Evolutionary conservation across 2,329 filamentous ascomycete species (phyloP), one percentile per base, ranked within the genome.

Genomic region (Tolypocladium inflatum): DNA sequence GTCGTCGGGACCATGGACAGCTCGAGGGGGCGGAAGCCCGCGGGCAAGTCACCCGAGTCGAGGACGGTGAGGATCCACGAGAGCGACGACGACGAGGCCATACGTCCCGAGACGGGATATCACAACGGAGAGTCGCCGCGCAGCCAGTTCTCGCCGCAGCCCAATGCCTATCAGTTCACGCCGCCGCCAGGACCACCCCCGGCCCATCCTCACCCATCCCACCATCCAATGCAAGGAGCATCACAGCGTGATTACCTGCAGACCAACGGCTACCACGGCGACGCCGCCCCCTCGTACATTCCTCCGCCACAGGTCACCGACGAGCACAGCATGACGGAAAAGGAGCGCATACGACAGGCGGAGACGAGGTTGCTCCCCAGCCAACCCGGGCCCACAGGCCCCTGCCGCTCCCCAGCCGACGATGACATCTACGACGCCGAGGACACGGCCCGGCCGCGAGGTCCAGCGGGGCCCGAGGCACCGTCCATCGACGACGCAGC

Each of bases 1-100:
- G 79, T 96, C 1, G 86, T 97, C 23, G 94, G 94, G 1, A 96
- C 91, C 0, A 82, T 82, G 41, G 92, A 99, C 70, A 93, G 86
- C 64, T 82, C 81, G 8, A 65, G 67, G 8, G 59, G 61, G 1
- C 70, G 67, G 26, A 69, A 68, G 54, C 60, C 63, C 39, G 55
- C 62, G 21, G 65, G 64, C 50, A 58, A 58, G 9, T 66, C 67
- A 3, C 66, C 66, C 26, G 63, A 64, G 30, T 66, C 66, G 35
- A 65, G 64, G 35, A 70, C 67, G 33, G 57, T 68, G 11, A 62
- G 65, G 11, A 63, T 70, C 11, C 60, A 63, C 3, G 68, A 70
- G 53, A 69, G 65, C 48, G 70, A 71, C 23, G 73, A 72, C 21
- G 69, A 71, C 11, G 68, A 71, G 2, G 59, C 61, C 23, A 63